phyloP scores from a whole-genome alignment of 1,139 yeast genomes.

The Lodderomyces elongisporus region DNA sequence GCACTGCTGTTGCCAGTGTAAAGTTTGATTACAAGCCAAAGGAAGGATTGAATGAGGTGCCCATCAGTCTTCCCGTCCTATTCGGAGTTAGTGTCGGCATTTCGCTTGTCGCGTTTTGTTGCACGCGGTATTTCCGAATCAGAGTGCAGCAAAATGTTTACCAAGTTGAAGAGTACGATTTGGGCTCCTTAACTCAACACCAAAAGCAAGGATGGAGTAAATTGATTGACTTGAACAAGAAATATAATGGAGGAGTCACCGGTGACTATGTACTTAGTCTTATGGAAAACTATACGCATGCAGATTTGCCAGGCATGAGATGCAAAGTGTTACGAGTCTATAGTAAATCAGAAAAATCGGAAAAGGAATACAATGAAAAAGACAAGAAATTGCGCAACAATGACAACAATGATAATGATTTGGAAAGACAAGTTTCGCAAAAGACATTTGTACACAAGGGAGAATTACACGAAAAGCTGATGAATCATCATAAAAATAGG shows the following conservation, averaged over 20 bases:
- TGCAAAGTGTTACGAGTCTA: slow-evolving; percentile 36
- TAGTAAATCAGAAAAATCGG: slow-evolving; percentile 6
- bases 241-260: slow-evolving; percentile 30
- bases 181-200: slow-evolving; percentile 19
- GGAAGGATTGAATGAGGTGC: slow-evolving; percentile 8
- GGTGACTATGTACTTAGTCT: slow-evolving; percentile 34
- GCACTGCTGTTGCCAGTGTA: slow-evolving; percentile 10
- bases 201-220: slow-evolving; percentile 35
- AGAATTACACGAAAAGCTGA: background rate
- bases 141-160: slow-evolving; percentile 15
- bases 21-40: slow-evolving; percentile 9
- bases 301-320: slow-evolving; percentile 26
- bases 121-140: slow-evolving; percentile 14
- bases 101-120: slow-evolving; percentile 10
- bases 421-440: background rate
- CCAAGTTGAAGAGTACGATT: slow-evolving; percentile 30
- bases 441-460: slow-evolving; percentile 2
- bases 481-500: background rate
- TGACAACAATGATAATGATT: background rate
- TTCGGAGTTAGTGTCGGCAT: slow-evolving; percentile 12
- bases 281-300: slow-evolving; percentile 30
- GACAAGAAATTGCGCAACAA: background rate
- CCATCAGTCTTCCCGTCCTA: slow-evolving; percentile 13
- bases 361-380: slow-evolving; percentile 2
- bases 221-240: slow-evolving; percentile 29